Evolutionary conservation across 2,329 filamentous ascomycete genomes (phyloP).

Genomic region (Alternaria burnsii): DNA sequence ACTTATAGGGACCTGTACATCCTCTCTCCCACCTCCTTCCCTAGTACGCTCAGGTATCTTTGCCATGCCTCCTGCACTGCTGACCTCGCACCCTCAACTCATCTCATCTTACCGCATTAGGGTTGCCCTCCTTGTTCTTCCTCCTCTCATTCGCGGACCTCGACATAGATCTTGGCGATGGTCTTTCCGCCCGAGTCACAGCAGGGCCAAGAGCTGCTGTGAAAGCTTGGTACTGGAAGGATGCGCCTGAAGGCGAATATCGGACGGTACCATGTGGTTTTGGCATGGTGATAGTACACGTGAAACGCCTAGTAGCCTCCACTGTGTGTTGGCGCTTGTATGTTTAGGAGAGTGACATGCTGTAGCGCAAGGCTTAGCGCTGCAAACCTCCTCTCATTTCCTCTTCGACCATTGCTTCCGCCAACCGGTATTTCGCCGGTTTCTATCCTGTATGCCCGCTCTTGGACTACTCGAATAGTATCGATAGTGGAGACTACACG

Average conservation of each 20-base stretch:
- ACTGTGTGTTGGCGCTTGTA: constrained; percentile 7
- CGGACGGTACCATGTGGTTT: not conserved
- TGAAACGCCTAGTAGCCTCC: constrained; percentile 26
- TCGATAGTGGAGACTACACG: not conserved
- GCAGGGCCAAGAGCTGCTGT: constrained; percentile 9
- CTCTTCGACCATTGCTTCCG: constrained; percentile 18
- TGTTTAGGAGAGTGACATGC: constrained; percentile 7
- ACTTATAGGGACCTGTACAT: constrained; percentile 13
- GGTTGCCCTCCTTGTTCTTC: not conserved
- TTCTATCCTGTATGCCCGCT: not conserved
- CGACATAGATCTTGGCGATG: constrained; percentile 19
- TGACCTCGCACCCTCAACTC: constrained; percentile 4
- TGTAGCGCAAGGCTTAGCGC: constrained; percentile 25
- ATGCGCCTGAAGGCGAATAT: not conserved
- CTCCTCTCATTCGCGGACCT: constrained; percentile 27
- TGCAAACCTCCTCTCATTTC: constrained; percentile 2
- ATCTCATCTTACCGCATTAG: constrained; percentile 12
- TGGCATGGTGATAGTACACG: constrained; percentile 7
- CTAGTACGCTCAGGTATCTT: constrained; percentile 2
- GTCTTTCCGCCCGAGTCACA: constrained; percentile 14
- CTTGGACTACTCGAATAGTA: not conserved
- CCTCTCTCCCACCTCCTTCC: not conserved
- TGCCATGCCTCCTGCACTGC: constrained; percentile 5
- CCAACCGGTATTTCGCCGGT: constrained; percentile 20
- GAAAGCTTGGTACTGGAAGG: constrained; percentile 10